A percentile compares a stretch with the other conserved stretches of the same genome.
phyloP scores from a whole-genome alignment of 2,329 filamentous ascomycete species.

The Sporothrix humicola region DNA sequence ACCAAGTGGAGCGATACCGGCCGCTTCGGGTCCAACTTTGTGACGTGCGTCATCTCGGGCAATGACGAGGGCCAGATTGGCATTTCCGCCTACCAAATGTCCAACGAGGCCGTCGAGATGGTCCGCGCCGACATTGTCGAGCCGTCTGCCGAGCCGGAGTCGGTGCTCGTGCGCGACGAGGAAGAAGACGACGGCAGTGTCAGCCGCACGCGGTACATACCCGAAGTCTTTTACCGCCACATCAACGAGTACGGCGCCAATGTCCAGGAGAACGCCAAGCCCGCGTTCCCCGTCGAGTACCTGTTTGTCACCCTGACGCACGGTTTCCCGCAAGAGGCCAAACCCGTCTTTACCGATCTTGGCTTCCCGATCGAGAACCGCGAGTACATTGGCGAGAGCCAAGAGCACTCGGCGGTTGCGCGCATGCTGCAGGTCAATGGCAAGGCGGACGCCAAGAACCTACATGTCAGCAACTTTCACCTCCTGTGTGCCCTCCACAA shows the following conservation, averaged over 20 bases:
- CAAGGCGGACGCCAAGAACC: conserved; percentile 61
- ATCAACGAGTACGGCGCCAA: conserved; percentile 97
- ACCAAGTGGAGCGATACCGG: conserved; percentile 98
- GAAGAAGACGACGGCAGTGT: conserved; percentile 77
- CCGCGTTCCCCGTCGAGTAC: conserved; percentile 95
- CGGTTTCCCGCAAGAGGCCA: conserved; percentile 83
- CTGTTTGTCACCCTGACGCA: conserved; percentile 94
- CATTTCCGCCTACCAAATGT: conserved; percentile 91
- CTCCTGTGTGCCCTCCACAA: conserved; percentile 84
- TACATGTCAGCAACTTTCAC: conserved; percentile 89
- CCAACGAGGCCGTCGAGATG: conserved; percentile 96
- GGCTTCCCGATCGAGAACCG: conserved; percentile 92
- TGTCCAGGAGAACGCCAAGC: conserved; percentile 96
- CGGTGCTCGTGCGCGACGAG: conserved; percentile 94
- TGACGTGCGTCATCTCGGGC: conserved; percentile 94
- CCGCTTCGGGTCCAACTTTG: conserved; percentile 92
- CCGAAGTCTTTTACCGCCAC: conserved; percentile 93
- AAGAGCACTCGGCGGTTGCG: conserved; percentile 73
- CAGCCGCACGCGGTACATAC: conserved; percentile 83
- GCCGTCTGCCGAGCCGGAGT: conserved; percentile 86
- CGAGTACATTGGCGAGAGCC: conserved; percentile 81
- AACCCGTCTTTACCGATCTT: conserved; percentile 75
- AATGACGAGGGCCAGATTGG: conserved; percentile 87
- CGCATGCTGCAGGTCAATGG: conserved; percentile 68
- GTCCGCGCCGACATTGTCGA: conserved; percentile 93